Conservation (phyloP, 2,329 filamentous ascomycete genomes). For the Byssochlamys sp. region DNA sequence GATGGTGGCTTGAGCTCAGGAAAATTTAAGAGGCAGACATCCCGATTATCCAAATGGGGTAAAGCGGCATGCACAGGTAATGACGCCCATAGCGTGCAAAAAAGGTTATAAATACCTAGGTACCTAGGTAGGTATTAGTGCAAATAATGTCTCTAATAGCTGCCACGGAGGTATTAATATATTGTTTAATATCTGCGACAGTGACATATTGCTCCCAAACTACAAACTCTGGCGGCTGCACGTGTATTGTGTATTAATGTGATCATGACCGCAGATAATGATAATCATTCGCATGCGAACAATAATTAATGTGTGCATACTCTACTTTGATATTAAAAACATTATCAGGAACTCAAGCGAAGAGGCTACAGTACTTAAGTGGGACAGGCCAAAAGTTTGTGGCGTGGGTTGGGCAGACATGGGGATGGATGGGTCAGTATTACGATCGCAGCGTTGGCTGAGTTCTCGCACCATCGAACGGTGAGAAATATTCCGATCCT, state of each 20-base stretch:
- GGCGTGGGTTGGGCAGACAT: slow-evolving; percentile 1
- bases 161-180: no score
- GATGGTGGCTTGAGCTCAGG: neutral
- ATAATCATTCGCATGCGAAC: no score
- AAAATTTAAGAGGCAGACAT: neutral
- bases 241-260: no score
- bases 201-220: no score
- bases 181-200: no score
- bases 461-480: neutral
- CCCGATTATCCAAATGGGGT: neutral
- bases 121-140: no score
- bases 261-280: no score
- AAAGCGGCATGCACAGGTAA: neutral
- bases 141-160: no score
- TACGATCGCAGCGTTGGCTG: no score
- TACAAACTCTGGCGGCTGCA: no score
- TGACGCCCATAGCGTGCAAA: no score
- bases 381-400: neutral
- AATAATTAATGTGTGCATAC: neutral
- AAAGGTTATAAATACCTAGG: no score
- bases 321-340: neutral
- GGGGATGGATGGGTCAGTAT: neutral
- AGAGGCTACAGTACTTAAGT: neutral
- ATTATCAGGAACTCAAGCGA: neutral
- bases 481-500: neutral